These are phyloP conservation scores for Pichia sp. DNA, from an alignment of 1,139 yeast genomes.

Conservation along the genomic window DNA sequence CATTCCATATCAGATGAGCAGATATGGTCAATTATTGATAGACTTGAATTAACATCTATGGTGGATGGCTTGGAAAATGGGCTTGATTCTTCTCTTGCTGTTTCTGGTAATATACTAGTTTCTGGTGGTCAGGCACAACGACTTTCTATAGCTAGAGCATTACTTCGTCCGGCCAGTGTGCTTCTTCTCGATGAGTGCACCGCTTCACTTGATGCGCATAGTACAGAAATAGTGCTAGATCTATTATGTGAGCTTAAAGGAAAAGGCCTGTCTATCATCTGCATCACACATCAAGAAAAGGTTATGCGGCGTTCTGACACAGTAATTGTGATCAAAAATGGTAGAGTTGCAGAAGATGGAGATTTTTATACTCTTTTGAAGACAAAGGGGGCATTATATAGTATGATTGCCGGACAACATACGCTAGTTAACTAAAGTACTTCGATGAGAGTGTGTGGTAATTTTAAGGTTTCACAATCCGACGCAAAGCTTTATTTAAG, in stretches of 20 bases:
- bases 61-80: slow-evolving; percentile 52
- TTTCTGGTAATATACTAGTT: slow-evolving; percentile 40
- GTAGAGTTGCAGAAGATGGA: slow-evolving; percentile 42
- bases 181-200: slow-evolving; percentile 78
- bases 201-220: slow-evolving; percentile 66
- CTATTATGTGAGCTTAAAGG: slow-evolving; percentile 38
- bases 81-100: slow-evolving; percentile 54
- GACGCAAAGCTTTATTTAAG: not conserved
- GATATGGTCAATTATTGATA: slow-evolving; percentile 28
- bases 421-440: not conserved
- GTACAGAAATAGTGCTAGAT: slow-evolving; percentile 39
- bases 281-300: slow-evolving; percentile 57
- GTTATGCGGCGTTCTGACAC: slow-evolving; percentile 50
- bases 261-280: slow-evolving; percentile 36
- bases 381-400: slow-evolving; percentile 26
- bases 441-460: not conserved
- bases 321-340: slow-evolving; percentile 42
- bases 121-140: slow-evolving; percentile 85
- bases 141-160: slow-evolving; percentile 69
- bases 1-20: slow-evolving; percentile 32
- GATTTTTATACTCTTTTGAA: slow-evolving; percentile 36
- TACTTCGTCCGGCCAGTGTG: slow-evolving; percentile 57
- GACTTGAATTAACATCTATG: slow-evolving; percentile 47
- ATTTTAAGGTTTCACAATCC: not conserved
- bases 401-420: slow-evolving; percentile 19